These are phyloP conservation scores for Beauveria brongniartii DNA, from an alignment of 2,329 filamentous ascomycete genomes.

Conservation along the genomic window DNA sequence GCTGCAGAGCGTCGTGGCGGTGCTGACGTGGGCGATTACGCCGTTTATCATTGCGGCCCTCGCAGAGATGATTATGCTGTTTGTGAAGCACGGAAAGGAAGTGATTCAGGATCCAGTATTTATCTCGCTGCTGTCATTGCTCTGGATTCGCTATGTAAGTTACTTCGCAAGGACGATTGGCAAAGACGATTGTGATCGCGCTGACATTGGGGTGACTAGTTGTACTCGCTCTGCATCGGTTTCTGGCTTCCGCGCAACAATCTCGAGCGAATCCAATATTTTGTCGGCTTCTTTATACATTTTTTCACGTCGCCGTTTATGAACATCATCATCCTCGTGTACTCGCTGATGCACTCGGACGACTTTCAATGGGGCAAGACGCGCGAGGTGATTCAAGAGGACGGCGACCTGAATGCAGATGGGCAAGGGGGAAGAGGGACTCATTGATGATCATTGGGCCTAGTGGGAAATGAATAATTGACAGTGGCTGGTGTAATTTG, in stretches of 20 bases:
- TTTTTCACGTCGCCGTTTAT: slow-evolving; percentile 31
- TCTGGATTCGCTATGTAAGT: slow-evolving; percentile 34
- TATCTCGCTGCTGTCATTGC: slow-evolving; percentile 27
- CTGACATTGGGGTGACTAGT: slow-evolving; percentile 15
- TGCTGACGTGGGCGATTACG: slow-evolving; percentile 37
- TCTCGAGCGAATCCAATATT: slow-evolving; percentile 30
- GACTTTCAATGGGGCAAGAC: slow-evolving; percentile 41
- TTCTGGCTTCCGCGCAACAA: slow-evolving; percentile 33
- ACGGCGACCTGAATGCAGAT: slow-evolving; percentile 15
- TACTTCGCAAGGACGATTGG: background rate
- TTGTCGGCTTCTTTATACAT: slow-evolving; percentile 30
- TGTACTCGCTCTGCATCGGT: slow-evolving; percentile 34
- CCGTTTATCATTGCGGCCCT: slow-evolving; percentile 36
- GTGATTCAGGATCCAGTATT: slow-evolving; percentile 29
- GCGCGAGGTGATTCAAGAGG: slow-evolving; percentile 26
- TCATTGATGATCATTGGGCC: slow-evolving; percentile 6
- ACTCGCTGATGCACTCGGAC: slow-evolving; percentile 34
- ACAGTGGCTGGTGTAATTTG: too few relatives aligned
- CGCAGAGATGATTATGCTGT: slow-evolving; percentile 27
- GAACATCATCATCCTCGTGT: slow-evolving; percentile 34
- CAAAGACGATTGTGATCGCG: background rate
- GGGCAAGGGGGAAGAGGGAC: slow-evolving; percentile 16
- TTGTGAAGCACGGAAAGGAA: slow-evolving; percentile 24
- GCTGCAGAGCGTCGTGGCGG: slow-evolving; percentile 36
- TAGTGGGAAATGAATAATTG: too few relatives aligned